Conservation (phyloP, 768 basidiomycete species). For the Trametes sanguinea region DNA sequence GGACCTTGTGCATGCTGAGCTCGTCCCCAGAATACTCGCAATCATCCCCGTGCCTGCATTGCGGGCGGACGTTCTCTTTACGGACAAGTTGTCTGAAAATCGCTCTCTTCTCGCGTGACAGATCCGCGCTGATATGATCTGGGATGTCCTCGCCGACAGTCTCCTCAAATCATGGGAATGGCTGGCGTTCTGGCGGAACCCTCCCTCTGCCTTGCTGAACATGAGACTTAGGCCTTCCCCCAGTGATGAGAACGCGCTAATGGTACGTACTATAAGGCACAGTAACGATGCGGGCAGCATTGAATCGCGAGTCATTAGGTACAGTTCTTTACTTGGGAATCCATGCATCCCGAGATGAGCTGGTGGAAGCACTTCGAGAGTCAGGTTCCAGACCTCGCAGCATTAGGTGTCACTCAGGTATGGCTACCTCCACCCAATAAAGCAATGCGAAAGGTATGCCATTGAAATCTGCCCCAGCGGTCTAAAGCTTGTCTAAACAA, state of each 20-base stretch:
- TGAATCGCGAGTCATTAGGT: conserved; percentile 42
- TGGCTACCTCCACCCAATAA: conserved; percentile 89
- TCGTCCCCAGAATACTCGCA: not conserved
- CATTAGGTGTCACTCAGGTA: conserved; percentile 74
- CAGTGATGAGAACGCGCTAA: conserved; percentile 56
- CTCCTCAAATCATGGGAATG: conserved; percentile 12
- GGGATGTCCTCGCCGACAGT: conserved; percentile 9
- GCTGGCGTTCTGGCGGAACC: conserved; percentile 20
- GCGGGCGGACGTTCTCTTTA: not conserved
- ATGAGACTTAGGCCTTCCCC: conserved; percentile 64
- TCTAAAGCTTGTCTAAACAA: not conserved
- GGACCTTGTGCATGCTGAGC: not conserved
- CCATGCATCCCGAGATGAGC: conserved; percentile 53
- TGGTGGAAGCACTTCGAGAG: conserved; percentile 81
- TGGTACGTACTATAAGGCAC: conserved; percentile 47
- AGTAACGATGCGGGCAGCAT: not conserved
- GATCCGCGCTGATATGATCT: conserved; percentile 13
- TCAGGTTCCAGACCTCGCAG: conserved; percentile 62
- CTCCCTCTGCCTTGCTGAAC: conserved; percentile 48
- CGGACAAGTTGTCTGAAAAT: not conserved
- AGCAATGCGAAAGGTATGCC: conserved; percentile 61
- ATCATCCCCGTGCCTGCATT: not conserved
- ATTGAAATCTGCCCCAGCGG: not conserved
- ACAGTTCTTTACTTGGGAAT: conserved; percentile 88
- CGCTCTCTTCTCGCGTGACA: conserved; percentile 4